Evolutionary conservation across 2,329 filamentous ascomycete genomes (phyloP).

Genomic region (Fusarium xylarioides): DNA sequence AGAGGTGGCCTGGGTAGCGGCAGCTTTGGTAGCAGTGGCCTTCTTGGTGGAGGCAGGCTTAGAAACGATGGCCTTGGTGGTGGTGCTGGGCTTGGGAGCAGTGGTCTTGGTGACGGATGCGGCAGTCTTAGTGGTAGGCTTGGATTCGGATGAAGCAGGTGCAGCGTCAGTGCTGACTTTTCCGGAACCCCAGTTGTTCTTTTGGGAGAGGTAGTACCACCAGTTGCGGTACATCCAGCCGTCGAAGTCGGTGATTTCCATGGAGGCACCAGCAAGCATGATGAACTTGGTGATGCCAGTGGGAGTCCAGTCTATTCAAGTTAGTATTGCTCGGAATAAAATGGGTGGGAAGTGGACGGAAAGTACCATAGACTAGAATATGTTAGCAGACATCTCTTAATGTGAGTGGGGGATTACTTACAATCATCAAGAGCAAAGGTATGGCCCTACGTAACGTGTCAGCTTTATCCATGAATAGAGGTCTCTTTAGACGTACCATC

Average conservation of each 20-base stretch:
- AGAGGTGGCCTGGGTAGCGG: background rate
- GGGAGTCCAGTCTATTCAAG: constrained; percentile 52
- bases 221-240: constrained; percentile 59
- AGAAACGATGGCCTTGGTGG: background rate
- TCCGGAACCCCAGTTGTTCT: constrained; percentile 35
- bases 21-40: background rate
- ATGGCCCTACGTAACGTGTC: constrained; percentile 41
- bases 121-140: background rate
- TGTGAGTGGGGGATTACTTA: background rate
- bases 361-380: constrained; percentile 24
- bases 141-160: background rate
- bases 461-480: background rate
- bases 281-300: constrained; percentile 54
- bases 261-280: constrained; percentile 55
- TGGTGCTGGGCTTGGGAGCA: background rate
- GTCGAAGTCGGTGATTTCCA: constrained; percentile 56
- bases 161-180: background rate
- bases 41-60: background rate
- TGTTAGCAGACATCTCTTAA: background rate
- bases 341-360: too few species aligned
- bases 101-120: background rate
- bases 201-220: constrained; percentile 50
- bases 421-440: constrained; percentile 54
- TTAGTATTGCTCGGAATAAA: background rate
- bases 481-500: constrained; percentile 38